Base-by-base conservation (phyloP, 345 rosid species). In the Iberis pinnata region DNA sequence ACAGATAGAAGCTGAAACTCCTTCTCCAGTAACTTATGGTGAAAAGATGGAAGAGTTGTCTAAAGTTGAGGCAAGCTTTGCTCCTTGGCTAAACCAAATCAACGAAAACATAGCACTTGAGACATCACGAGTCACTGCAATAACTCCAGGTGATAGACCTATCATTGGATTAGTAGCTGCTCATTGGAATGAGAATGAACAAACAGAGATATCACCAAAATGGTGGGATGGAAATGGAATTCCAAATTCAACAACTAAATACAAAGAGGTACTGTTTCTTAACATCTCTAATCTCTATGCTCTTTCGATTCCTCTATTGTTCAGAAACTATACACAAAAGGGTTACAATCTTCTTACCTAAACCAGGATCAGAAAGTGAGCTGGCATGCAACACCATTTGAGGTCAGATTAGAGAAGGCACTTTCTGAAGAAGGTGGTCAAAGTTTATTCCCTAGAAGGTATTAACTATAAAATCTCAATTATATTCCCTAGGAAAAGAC, bases 181-280 rank as follows among this genome's bases (percentile, higher is more conserved):
- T 55, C 97, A 88, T 43, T 85, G 99, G 95, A 79, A 73, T 43
- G 90, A 75, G 56, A 64, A 79, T 24, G 90, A 76, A 20, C 55
- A 69, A 56, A 41, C 78, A 48, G 71, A 75, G 25, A 42, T 72
- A 43, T 61, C 79, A 13, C 92, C 81, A 26, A 93, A 78, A 73
- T 79, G 89, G 86, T 88, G 99, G 97, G 94, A 82, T 74, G 97
- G 97, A 32, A 93, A 93, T 68, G 99, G 99, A 49, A 93, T 88
- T 68, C 99, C 99, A 33, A 88, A 93, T 65, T 78, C 99, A 38
- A 93, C 95, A 43, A 93, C 77, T 53, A 93, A 88, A 64, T 93
- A 93, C 74, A 88, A 83, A 75, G 99, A 93, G 93, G 97, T 93
- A 70, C 13, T 19, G 3, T 53, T 31, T 20, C n/a, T 11, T 32